Conservation (phyloP, 345 rosid species). For the Adansonia digitata region DNA sequence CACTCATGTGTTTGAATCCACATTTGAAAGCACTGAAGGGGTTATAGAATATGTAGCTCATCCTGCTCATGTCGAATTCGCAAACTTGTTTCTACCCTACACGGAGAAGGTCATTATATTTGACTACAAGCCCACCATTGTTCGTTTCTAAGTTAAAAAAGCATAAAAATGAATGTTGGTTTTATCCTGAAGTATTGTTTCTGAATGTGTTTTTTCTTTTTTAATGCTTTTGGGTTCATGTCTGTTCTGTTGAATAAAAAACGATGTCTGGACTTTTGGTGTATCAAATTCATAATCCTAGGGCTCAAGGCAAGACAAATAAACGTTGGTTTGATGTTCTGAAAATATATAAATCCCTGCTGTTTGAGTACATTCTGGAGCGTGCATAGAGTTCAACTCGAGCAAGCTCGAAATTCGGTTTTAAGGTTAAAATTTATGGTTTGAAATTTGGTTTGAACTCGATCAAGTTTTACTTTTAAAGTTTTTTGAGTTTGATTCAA, state of each 20-base stretch:
- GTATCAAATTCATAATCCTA: neutral
- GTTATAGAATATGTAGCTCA: conserved; percentile 64
- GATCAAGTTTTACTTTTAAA: too few species aligned
- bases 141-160: conserved; percentile 23
- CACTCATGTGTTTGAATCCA: conserved; percentile 72
- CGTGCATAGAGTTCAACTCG: too few species aligned
- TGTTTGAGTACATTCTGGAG: too few species aligned
- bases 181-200: neutral
- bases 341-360: neutral
- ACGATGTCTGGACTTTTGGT: neutral
- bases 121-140: conserved; percentile 65
- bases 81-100: conserved; percentile 33
- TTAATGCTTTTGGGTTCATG: neutral
- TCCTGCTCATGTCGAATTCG: conserved; percentile 67
- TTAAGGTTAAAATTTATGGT: too few species aligned
- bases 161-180: neutral
- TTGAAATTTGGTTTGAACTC: too few species aligned
- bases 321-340: neutral
- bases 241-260: neutral
- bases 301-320: neutral
- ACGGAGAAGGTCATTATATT: conserved; percentile 60
- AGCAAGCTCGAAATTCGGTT: too few species aligned
- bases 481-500: neutral
- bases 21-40: conserved; percentile 67
- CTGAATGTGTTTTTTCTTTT: neutral